phyloP scores from a whole-genome alignment of 306 rosid genomes.

The Rosa multiflora region DNA sequence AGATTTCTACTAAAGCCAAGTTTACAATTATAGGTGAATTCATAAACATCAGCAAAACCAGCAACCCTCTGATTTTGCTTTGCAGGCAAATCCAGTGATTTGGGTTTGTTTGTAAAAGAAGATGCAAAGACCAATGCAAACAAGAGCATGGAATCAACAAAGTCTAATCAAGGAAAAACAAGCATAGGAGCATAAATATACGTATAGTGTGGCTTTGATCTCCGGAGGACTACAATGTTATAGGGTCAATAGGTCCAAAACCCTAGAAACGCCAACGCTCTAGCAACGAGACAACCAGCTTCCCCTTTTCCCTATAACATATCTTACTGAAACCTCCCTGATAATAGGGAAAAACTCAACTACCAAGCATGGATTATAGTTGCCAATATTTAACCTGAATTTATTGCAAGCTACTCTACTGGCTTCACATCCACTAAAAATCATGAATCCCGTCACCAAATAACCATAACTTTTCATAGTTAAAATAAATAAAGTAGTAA shows the following conservation, averaged over 20 bases:
- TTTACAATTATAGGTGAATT: too few relatives aligned
- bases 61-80: too few relatives aligned
- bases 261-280: too few relatives aligned
- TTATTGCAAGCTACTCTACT: not conserved
- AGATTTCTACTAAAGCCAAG: not conserved
- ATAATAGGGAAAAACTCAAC: not conserved
- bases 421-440: slow-evolving; percentile 3
- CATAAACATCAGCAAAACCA: not conserved
- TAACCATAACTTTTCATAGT: not conserved
- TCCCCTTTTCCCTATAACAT: not conserved
- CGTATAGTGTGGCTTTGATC: not conserved
- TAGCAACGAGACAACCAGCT: not conserved
- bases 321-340: too few relatives aligned
- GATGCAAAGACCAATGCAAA: too few relatives aligned
- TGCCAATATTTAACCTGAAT: not conserved
- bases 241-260: too few relatives aligned
- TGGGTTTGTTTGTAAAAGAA: too few relatives aligned
- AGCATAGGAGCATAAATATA: too few relatives aligned
- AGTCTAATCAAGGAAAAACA: too few relatives aligned
- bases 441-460: not conserved
- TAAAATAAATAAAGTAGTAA: too few relatives aligned
- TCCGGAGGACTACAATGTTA: not conserved
- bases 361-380: not conserved
- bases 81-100: too few relatives aligned
- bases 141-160: too few relatives aligned